phyloP scores from a whole-genome alignment of 2,329 filamentous ascomycete species.

The Microsporum audouinii region DNA sequence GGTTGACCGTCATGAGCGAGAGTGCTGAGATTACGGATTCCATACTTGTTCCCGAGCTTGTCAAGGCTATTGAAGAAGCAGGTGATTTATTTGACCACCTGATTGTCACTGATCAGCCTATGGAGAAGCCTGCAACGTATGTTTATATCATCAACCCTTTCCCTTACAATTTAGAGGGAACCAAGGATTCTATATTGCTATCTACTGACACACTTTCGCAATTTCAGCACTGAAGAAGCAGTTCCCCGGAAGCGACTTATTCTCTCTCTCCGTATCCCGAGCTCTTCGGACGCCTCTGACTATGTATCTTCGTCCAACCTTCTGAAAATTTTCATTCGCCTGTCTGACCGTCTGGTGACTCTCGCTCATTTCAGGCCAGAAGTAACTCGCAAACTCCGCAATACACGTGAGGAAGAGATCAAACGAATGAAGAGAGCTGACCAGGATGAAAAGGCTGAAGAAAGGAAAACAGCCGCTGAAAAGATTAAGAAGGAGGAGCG shows the following conservation, averaged over 20 bases:
- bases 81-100: conserved; percentile 77
- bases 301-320: conserved; percentile 60
- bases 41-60: conserved; percentile 76
- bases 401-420: conserved; percentile 67
- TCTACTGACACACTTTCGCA: conserved; percentile 2
- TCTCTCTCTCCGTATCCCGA: conserved; percentile 59
- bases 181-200: not conserved
- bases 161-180: not conserved
- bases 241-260: conserved; percentile 74
- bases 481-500: conserved; percentile 77
- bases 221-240: conserved; percentile 65
- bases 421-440: conserved; percentile 66
- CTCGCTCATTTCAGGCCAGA: conserved; percentile 78
- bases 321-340: conserved; percentile 68
- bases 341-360: conserved; percentile 70
- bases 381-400: conserved; percentile 72
- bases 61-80: conserved; percentile 64
- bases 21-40: conserved; percentile 86
- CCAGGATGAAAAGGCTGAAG: conserved; percentile 59
- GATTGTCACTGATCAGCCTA: conserved; percentile 78
- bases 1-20: conserved; percentile 93
- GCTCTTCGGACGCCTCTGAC: conserved; percentile 57
- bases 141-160: conserved; percentile 22
- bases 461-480: conserved; percentile 42
- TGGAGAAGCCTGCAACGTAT: conserved; percentile 75